These are phyloP conservation scores for Pleurotus citrinopileatus DNA, from an alignment of 768 basidiomycete species.

Conservation along the genomic window DNA sequence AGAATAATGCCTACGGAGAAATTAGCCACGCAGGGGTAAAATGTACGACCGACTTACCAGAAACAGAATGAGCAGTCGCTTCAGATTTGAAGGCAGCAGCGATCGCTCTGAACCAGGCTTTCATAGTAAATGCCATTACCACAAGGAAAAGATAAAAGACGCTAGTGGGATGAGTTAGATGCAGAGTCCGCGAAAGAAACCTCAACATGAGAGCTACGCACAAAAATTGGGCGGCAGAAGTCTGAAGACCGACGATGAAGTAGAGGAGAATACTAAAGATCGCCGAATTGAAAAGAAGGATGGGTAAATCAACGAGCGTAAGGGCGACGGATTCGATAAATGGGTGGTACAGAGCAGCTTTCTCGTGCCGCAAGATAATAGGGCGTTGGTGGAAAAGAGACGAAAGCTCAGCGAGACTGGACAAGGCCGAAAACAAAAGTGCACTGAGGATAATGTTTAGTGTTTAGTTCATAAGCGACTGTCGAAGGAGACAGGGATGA, in stretches of 20 bases:
- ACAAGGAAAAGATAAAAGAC: constrained; percentile 46
- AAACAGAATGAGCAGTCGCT: constrained; percentile 48
- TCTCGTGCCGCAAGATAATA: constrained; percentile 40
- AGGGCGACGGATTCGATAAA: constrained; percentile 44
- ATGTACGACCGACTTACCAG: constrained; percentile 27
- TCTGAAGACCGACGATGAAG: constrained; percentile 48
- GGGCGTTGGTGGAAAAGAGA: constrained; percentile 43
- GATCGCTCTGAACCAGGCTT: constrained; percentile 58
- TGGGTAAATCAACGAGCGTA: constrained; percentile 44
- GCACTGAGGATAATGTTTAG: constrained; percentile 46
- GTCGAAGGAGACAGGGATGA: not conserved
- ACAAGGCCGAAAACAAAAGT: constrained; percentile 19
- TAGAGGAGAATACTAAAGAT: constrained; percentile 41
- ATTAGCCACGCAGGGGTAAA: not conserved
- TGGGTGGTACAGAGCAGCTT: constrained; percentile 48
- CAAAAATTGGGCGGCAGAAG: constrained; percentile 49
- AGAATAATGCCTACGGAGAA: constrained; percentile 26
- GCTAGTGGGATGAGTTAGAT: constrained; percentile 21
- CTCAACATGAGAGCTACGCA: constrained; percentile 24
- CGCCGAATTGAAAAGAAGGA: constrained; percentile 31
- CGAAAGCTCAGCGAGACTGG: constrained; percentile 61
- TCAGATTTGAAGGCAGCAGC: constrained; percentile 45
- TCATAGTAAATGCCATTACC: constrained; percentile 54
- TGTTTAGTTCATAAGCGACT: not conserved
- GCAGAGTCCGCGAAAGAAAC: not conserved